These are phyloP conservation scores for Saccharomycopsis sp. DNA, from an alignment of 805 yeast genomes.

Conservation along the genomic window DNA sequence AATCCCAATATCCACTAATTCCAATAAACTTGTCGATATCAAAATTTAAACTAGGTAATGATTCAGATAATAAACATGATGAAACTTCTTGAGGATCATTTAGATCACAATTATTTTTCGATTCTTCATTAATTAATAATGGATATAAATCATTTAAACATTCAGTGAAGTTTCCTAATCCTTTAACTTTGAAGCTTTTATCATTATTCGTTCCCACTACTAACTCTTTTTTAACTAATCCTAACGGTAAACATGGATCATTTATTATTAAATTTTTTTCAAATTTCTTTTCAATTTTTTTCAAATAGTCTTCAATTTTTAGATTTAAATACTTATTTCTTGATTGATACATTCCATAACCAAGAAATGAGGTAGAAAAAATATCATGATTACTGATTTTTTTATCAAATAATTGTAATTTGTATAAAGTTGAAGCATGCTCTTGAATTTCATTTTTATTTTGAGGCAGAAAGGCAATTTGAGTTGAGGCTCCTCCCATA, in stretches of 20 bases:
- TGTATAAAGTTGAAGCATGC: constrained; percentile 36
- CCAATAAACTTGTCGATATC: constrained; percentile 49
- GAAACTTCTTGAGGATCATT: constrained; percentile 24
- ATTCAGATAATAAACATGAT: constrained; percentile 42
- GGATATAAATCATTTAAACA: constrained; percentile 41
- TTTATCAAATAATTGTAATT: constrained; percentile 31
- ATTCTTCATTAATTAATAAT: constrained; percentile 21
- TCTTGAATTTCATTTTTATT: constrained; percentile 33
- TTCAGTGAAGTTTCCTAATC: constrained; percentile 39
- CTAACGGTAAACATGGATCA: constrained; percentile 53
- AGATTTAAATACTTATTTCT: constrained; percentile 34
- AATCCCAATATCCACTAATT: constrained; percentile 60
- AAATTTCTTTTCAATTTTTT: neutral
- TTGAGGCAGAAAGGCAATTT: constrained; percentile 56
- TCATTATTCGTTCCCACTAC: constrained; percentile 11
- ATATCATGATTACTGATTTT: constrained; percentile 27
- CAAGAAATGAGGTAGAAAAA: constrained; percentile 46
- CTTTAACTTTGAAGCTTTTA: constrained; percentile 27
- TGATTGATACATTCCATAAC: constrained; percentile 52
- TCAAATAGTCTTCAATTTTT: constrained; percentile 8
- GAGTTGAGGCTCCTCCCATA: constrained; percentile 60
- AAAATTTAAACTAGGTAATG: constrained; percentile 47
- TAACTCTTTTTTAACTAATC: constrained; percentile 21
- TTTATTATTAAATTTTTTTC: constrained; percentile 13
- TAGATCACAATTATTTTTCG: constrained; percentile 9